A percentile compares a stretch with the other conserved stretches of the same genome.
phyloP scores from a whole-genome alignment of 1,284 basidiomycete genomes.

The Microbotryum lychnidis-dioicae region DNA sequence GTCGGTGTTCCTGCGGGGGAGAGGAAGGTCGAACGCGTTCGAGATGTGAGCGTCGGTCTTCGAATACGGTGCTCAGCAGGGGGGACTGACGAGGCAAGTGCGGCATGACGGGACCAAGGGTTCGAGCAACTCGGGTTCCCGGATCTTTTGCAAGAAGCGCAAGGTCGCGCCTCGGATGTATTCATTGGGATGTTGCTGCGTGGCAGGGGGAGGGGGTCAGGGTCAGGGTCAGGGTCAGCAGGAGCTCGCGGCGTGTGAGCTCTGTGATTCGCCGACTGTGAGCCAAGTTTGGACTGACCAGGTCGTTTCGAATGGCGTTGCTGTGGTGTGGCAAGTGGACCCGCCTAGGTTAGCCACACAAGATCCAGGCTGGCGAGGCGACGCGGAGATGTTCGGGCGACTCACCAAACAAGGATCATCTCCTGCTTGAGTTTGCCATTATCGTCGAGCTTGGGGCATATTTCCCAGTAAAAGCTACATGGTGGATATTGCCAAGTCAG shows the following conservation, averaged over 20 bases:
- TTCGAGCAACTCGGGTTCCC: conserved; percentile 89
- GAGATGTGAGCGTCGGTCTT: not conserved
- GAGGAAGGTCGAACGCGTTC: not conserved
- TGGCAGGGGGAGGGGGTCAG: not conserved
- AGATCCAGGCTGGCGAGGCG: not conserved
- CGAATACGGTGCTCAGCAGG: not conserved
- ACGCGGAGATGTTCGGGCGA: conserved; percentile 1
- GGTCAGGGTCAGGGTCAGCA: not conserved
- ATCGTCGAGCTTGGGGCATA: conserved; percentile 97
- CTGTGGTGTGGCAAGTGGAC: conserved; percentile 42
- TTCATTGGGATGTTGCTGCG: conserved; percentile 96
- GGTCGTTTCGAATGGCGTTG: conserved; percentile 95
- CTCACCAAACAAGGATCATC: conserved; percentile 96
- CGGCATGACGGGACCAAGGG: conserved; percentile 90
- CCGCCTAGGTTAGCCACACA: too few relatives aligned
- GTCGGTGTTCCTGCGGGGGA: conserved; percentile 67
- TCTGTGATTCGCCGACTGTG: not conserved
- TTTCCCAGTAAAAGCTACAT: conserved; percentile 92
- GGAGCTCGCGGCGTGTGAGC: conserved; percentile 1
- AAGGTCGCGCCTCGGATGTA: conserved; percentile 97
- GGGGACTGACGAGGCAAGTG: conserved; percentile 58
- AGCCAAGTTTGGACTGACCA: conserved; percentile 50
- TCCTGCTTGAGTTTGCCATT: conserved; percentile 97
- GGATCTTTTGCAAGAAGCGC: conserved; percentile 91
- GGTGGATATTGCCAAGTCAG: not conserved